Percentiles rank a stretch among this genome's conserved stretches.
phyloP scores from a whole-genome alignment of 208 protist genomes.

The Acanthamoeba royreba region DNA sequence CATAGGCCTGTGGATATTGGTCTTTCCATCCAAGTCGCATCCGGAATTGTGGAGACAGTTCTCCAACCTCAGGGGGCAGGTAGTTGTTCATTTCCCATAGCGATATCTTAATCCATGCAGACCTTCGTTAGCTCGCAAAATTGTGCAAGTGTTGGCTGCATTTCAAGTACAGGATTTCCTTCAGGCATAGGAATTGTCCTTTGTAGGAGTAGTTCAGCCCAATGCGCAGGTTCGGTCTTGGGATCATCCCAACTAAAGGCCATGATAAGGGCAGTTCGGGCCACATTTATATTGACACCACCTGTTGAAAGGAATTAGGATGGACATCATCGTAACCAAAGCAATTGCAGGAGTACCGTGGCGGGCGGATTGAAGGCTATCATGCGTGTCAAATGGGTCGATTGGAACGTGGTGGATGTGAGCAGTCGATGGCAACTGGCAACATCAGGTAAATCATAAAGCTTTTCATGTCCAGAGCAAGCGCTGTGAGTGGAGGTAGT shows the following conservation, averaged over 20 bases:
- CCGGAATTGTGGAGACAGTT: slow-evolving; percentile 18
- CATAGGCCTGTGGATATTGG: background rate
- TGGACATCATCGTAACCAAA: background rate
- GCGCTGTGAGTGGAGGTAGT: no score
- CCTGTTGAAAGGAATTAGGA: no score
- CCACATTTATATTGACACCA: background rate
- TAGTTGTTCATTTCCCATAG: background rate
- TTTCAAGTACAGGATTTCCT: background rate
- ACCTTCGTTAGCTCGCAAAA: no score
- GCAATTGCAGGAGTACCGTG: background rate
- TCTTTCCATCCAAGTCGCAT: background rate
- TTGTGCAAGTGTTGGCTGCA: no score
- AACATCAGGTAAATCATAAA: no score
- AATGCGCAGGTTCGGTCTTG: background rate
- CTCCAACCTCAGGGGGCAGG: background rate
- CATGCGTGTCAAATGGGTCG: no score
- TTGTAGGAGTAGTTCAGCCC: background rate
- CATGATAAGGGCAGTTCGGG: background rate
- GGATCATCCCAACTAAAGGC: slow-evolving; percentile 25
- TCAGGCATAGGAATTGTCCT: background rate
- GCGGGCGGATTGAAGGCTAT: background rate
- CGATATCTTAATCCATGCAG: no score
- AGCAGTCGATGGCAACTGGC: no score
- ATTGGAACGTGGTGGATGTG: no score
- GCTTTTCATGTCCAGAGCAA: no score